Evolutionary conservation across 2,329 filamentous ascomycete species (phyloP), one percentile per base, ranked within the genome.

Genomic region (Alternaria postmessia): DNA sequence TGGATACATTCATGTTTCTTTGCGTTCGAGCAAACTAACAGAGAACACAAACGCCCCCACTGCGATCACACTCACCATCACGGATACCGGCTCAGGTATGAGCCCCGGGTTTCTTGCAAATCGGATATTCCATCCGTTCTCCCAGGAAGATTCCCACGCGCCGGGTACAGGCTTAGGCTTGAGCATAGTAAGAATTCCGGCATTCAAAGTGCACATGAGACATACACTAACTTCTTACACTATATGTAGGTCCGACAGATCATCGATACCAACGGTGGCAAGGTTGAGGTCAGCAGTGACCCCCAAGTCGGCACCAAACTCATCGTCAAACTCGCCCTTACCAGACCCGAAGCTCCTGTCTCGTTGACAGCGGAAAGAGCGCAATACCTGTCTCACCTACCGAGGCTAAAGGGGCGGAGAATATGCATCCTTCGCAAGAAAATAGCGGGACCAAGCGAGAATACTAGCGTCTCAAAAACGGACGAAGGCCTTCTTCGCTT

Each of bases 81-180:
- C 65, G 3, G 76, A 79, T 43, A 69, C 75, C 2, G 76, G 76
- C 2, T 61, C 53, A 7, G 77, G 77, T 1, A 79, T 79, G 69
- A 73, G 69, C n/a, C 54, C 70, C 5, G 60, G 64, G 6, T 79
- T 75, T 36, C 68, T 78, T 1, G 65, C 72, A 42, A 69, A 75
- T 36, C 62, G 65, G n/a, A 59, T 72, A 1, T 79, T 76, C 16
- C 68, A 73, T 7, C 74, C 77, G 2, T 79, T 79, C 18, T 66
- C 72, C 2, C 77, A 79, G 48, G 77, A 78, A 20, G 69, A 78
- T 18, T 54, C 70, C 3, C 60, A 66, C 28, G 54, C 63, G 2
- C 28, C 60, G 2, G 72, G 72, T 2, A 69, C 67, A 14, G 73
- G 75, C 1, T 36, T 77, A 4, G 75, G 75, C 0, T 42, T 77